phyloP scores from a whole-genome alignment of 2,329 filamentous ascomycete genomes.

The Colletotrichum filicis region DNA sequence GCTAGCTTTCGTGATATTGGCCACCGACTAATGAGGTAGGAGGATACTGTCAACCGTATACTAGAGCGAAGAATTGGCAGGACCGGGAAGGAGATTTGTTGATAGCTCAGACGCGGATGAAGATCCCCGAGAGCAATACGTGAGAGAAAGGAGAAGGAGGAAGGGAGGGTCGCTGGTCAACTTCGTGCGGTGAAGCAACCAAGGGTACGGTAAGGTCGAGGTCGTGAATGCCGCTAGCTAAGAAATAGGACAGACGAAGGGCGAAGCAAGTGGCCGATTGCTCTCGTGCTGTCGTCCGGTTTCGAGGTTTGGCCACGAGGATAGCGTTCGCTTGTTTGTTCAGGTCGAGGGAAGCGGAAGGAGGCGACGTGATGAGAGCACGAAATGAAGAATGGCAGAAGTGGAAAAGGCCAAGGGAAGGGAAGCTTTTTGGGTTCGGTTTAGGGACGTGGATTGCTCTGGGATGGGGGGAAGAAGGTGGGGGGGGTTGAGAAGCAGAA shows the following conservation, averaged over 20 bases:
- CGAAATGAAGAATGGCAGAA: conserved; percentile 21
- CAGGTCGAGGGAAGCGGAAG: conserved; percentile 6
- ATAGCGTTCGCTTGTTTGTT: conserved; percentile 19
- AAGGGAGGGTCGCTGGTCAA: conserved; percentile 8
- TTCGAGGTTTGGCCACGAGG: conserved; percentile 21
- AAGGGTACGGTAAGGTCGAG: background rate
- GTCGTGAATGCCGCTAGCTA: conserved; percentile 17
- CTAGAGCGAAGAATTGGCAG: background rate
- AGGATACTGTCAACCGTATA: background rate
- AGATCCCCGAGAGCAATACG: conserved; percentile 11
- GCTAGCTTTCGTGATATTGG: conserved; percentile 6
- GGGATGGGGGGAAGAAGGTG: conserved; percentile 27
- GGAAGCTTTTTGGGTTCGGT: conserved; percentile 36
- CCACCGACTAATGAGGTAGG: background rate
- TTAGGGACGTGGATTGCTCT: conserved; percentile 29
- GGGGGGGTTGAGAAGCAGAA: conserved; percentile 18
- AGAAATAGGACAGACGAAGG: conserved; percentile 18
- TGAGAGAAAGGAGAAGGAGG: background rate
- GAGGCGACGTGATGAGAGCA: conserved; percentile 21
- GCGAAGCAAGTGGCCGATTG: conserved; percentile 24
- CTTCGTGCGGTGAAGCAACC: conserved; percentile 20
- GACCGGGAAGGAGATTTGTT: background rate
- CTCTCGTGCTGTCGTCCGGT: conserved; percentile 21
- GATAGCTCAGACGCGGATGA: conserved; percentile 7
- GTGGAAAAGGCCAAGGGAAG: conserved; percentile 33